Percentiles rank a stretch among this genome's conserved stretches.
These are phyloP conservation scores for Ceratocystis lukuohia DNA, from an alignment of 2,329 filamentous ascomycete species.

Conservation along the genomic window DNA sequence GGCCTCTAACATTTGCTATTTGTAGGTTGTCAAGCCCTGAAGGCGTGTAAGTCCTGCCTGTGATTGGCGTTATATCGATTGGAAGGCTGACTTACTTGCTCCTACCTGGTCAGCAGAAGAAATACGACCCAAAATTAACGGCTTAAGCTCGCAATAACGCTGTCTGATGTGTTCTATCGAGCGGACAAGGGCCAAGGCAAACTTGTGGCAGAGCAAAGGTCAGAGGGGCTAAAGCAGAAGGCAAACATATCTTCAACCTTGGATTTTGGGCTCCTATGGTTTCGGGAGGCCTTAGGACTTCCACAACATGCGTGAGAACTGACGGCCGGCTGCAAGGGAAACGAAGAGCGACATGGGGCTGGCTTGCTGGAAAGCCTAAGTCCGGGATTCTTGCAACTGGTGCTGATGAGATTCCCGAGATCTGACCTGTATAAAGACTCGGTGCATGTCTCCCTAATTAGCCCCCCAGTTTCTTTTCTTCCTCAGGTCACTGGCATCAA, in stretches of 20 bases:
- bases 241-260: neutral
- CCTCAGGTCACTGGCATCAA: conserved; percentile 12
- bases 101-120: conserved; percentile 1
- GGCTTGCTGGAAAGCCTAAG: neutral
- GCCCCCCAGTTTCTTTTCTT: conserved; percentile 10
- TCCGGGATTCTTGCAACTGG: neutral
- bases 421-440: conserved; percentile 14
- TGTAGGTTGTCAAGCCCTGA: neutral
- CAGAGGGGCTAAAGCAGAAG: neutral
- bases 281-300: neutral
- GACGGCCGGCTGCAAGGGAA: conserved; percentile 9
- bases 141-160: neutral
- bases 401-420: neutral
- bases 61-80: neutral
- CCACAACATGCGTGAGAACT: neutral
- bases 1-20: neutral
- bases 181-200: neutral
- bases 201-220: conserved; percentile 1
- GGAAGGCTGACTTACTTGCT: neutral
- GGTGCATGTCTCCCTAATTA: conserved; percentile 4
- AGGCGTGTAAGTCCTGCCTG: conserved; percentile 5
- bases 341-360: neutral
- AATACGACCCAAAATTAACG: neutral
- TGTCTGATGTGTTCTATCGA: neutral
- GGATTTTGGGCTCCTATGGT: neutral